A percentile compares a stretch with the other conserved stretches of the same genome.
phyloP scores from a whole-genome alignment of 23 red algal species.

The Cyanidiococcus yangmingshanensis region DNA sequence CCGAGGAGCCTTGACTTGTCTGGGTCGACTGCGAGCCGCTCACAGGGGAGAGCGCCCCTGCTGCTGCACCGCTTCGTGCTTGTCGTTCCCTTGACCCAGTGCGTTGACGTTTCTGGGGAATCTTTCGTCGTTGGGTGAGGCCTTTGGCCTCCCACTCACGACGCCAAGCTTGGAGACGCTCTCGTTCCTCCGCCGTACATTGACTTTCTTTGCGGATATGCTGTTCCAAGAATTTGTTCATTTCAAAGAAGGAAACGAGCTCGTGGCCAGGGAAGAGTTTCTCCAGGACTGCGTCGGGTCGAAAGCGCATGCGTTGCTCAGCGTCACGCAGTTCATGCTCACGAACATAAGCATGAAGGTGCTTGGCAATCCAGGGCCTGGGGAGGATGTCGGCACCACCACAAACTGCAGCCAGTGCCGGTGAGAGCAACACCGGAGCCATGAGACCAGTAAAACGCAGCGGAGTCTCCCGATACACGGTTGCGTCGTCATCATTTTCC shows the following conservation, averaged over 20 bases:
- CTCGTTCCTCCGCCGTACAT: neutral
- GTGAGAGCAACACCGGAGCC: constrained; percentile 5
- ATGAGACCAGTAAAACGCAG: constrained; percentile 15
- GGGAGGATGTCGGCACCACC: neutral
- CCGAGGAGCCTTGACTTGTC: neutral
- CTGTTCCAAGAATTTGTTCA: neutral
- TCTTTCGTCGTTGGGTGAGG: neutral
- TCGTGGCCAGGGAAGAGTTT: neutral
- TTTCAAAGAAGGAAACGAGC: neutral
- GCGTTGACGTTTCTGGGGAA: neutral
- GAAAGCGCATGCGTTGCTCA: neutral
- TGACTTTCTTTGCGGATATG: neutral
- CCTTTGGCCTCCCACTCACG: constrained; percentile 12
- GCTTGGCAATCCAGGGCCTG: neutral
- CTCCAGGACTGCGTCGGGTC: neutral
- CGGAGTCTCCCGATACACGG: neutral
- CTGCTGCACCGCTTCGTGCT: neutral
- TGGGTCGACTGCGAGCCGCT: neutral
- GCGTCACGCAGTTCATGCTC: neutral
- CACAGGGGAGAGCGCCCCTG: neutral
- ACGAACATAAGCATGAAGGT: constrained; percentile 7
- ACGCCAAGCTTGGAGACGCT: constrained; percentile 1
- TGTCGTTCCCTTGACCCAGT: neutral
- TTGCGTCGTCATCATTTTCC: neutral
- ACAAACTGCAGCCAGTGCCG: neutral